Evolutionary conservation across 306 rosid genomes (phyloP).

Genomic region (Prunus padus): DNA sequence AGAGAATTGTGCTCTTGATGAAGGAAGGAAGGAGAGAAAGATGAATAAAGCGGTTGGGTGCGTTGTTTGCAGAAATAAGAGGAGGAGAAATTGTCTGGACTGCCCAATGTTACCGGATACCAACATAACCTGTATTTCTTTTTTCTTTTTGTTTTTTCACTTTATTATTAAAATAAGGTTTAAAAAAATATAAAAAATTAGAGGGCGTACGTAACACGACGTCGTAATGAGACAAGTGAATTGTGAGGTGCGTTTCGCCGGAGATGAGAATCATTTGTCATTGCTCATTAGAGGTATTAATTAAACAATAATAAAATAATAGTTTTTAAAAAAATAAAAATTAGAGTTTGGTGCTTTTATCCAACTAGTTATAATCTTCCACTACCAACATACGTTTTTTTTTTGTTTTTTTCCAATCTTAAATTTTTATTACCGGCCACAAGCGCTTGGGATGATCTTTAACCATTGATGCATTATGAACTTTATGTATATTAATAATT

Average conservation of each 20-base stretch:
- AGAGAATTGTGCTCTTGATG: not conserved
- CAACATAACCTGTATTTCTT: conserved; percentile 28
- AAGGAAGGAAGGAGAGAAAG: conserved; percentile 29
- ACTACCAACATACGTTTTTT: not conserved
- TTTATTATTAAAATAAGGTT: not conserved
- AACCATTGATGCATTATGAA: no score
- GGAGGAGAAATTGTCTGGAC: conserved; percentile 49
- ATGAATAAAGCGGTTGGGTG: conserved; percentile 51
- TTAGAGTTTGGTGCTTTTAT: not conserved
- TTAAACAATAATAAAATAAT: not conserved
- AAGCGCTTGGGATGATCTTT: no score
- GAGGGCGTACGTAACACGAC: not conserved
- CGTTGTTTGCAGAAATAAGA: conserved; percentile 33
- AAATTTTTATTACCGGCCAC: no score
- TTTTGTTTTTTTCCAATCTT: not conserved
- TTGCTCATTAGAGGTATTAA: not conserved
- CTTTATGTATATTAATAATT: no score
- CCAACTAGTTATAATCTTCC: conserved; percentile 1
- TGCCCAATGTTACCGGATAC: conserved; percentile 51
- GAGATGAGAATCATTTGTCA: not conserved
- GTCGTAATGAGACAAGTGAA: not conserved
- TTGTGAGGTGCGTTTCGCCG: not conserved
- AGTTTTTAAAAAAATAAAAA: not conserved
- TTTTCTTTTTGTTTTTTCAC: not conserved
- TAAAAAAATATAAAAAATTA: no score